Percentiles rank a stretch among this genome's conserved stretches.
Evolutionary conservation across 2,329 filamentous ascomycete genomes (phyloP).

Genomic region (Verticillium dahliae): DNA sequence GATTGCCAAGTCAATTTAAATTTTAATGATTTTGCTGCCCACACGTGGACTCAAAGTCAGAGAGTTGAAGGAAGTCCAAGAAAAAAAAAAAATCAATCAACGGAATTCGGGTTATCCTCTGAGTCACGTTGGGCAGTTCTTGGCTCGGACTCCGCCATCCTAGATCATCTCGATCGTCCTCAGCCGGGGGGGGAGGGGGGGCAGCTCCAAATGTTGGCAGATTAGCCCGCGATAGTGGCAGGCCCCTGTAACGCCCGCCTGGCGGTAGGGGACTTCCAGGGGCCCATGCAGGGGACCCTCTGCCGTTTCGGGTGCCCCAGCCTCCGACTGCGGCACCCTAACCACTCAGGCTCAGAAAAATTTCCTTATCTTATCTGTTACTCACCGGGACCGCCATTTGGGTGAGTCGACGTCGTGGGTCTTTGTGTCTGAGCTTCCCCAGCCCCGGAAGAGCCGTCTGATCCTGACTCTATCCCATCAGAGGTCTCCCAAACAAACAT

Average conservation of each 20-base stretch:
- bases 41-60: not conserved
- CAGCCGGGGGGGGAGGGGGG: not conserved
- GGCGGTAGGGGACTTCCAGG: not conserved
- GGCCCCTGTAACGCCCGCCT: not conserved
- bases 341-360: slow-evolving; percentile 7
- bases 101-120: not conserved
- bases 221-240: not conserved
- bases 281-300: not conserved
- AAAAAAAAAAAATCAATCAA: not conserved
- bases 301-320: not conserved
- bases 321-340: slow-evolving; percentile 1
- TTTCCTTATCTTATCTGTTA: slow-evolving; percentile 14
- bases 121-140: not conserved
- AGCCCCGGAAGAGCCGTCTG: not conserved
- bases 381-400: slow-evolving; percentile 9
- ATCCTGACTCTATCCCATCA: not conserved
- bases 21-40: not conserved
- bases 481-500: not conserved
- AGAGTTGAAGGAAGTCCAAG: not conserved
- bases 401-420: slow-evolving; percentile 2
- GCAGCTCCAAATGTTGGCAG: not conserved
- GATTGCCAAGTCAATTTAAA: not conserved
- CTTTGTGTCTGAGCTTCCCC: not conserved
- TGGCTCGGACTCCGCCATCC: not conserved
- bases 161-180: not conserved